Percentiles rank a stretch among this genome's conserved stretches.
phyloP scores from a whole-genome alignment of 1,139 yeast genomes.

The Yamadazyma triangularis region DNA sequence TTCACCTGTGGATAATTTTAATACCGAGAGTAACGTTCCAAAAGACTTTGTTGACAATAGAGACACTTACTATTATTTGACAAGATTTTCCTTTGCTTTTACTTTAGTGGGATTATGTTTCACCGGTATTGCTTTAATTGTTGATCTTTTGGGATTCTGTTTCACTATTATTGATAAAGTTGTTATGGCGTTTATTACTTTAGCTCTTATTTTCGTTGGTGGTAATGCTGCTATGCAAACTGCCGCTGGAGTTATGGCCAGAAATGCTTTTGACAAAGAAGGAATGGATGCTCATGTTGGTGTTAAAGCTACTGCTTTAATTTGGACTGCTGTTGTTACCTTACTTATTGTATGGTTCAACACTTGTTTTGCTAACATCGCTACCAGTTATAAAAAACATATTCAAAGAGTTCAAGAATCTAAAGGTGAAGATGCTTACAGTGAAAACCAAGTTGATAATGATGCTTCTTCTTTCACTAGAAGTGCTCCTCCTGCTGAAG shows the following conservation, averaged over 20 bases:
- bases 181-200: slow-evolving; percentile 46
- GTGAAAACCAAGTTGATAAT: slow-evolving; percentile 15
- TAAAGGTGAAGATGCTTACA: slow-evolving; percentile 13
- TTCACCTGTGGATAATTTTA: slow-evolving; percentile 69
- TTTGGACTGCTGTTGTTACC: slow-evolving; percentile 66
- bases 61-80: slow-evolving; percentile 60
- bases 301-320: slow-evolving; percentile 52
- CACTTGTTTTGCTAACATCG: slow-evolving; percentile 50
- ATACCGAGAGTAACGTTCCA: slow-evolving; percentile 49
- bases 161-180: slow-evolving; percentile 48
- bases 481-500: slow-evolving; percentile 24
- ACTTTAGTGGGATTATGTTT: slow-evolving; percentile 59
- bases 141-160: slow-evolving; percentile 41
- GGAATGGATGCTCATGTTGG: slow-evolving; percentile 47
- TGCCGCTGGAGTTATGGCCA: slow-evolving; percentile 63
- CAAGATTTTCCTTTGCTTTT: slow-evolving; percentile 68
- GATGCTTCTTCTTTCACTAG: slow-evolving; percentile 48
- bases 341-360: slow-evolving; percentile 50
- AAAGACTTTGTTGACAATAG: slow-evolving; percentile 49
- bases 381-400: slow-evolving; percentile 45
- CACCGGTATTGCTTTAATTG: slow-evolving; percentile 36
- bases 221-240: slow-evolving; percentile 65
- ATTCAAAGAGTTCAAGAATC: slow-evolving; percentile 29
- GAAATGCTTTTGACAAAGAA: slow-evolving; percentile 52
- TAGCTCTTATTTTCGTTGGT: slow-evolving; percentile 52